A percentile compares a stretch with the other conserved stretches of the same genome.
Evolutionary conservation across 345 rosid species (phyloP).

Genomic region (Populus nigra): DNA sequence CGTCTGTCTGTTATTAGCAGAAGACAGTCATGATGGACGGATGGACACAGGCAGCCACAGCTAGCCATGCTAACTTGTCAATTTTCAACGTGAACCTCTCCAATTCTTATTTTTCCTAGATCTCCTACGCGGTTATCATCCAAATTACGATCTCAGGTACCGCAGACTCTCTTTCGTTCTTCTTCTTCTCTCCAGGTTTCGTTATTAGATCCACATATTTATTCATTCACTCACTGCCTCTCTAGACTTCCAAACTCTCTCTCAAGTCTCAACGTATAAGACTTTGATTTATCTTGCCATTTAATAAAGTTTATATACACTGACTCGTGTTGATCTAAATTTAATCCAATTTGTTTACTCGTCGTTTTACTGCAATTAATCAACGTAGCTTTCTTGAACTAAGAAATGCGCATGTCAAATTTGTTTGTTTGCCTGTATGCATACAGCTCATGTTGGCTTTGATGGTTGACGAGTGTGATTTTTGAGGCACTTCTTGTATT

Average conservation of each 20-base stretch:
- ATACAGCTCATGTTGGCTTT: background rate
- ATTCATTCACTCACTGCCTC: background rate
- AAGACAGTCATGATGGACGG: too few relatives aligned
- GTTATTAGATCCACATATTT: constrained; percentile 10
- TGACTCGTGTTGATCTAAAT: background rate
- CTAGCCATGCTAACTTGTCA: constrained; percentile 9
- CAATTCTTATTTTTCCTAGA: constrained; percentile 6
- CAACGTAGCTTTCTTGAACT: background rate
- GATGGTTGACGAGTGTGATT: background rate
- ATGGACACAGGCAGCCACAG: background rate
- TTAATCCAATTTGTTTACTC: background rate
- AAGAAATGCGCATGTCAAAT: background rate
- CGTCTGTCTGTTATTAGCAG: too few relatives aligned
- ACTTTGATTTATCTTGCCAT: background rate
- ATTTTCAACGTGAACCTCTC: background rate
- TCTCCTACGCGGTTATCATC: constrained; percentile 17
- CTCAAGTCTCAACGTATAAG: background rate
- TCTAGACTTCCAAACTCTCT: background rate
- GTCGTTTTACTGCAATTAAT: background rate
- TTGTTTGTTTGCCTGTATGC: background rate
- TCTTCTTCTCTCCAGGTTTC: background rate
- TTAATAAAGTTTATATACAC: background rate
- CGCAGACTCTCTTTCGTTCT: background rate
- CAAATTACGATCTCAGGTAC: constrained; percentile 7
- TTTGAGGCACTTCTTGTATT: background rate